Evolutionary conservation across 805 yeast genomes (phyloP), one percentile per base, ranked within the genome.

Genomic region (Kazachstania psychrophila): DNA sequence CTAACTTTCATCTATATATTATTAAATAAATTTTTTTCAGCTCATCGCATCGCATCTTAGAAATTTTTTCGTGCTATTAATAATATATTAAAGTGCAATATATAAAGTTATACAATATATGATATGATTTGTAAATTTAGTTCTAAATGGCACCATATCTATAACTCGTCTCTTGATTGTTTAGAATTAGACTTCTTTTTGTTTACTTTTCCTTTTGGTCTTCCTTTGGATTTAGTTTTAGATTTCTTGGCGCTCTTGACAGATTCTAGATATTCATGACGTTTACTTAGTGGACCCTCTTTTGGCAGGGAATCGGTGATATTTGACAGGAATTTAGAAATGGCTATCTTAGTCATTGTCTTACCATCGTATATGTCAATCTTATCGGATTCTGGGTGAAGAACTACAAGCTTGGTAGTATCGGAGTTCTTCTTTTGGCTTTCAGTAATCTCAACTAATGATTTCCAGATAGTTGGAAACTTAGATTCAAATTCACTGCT

Each of bases 211-310:
- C n/a, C 27, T 5, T 6, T 24, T 12, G 27, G n/a, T 24, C 6
- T 29, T 17, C 24, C 18, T 25, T 25, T 37, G 32, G 39, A 28
- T 38, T 39, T 7, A 46, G 16, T 44, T 39, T 17, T 43, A 6
- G 27, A 2, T 16, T 36, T 39, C 31, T 47, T 48, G 6, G 52
- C 56, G 4, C 40, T 35, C 35, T 47, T 53, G 9, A 56, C 10
- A 12, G 24, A 17, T 9, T 46, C 41, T 14, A 60, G 33, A 24
- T 40, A 47, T 6, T 41, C 38, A 10, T 46, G 39, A 23, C 58
- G 52, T 15, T 45, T 44, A 33, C 60, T 55, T 18, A 49, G 39
- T 15, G 64, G 57, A 10, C 66, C 62, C 40, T 55, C 62, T 29
- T 27, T 43, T 35, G 66, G 62, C n/a, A 31, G 28, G 6, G 46